Percentiles rank a stretch among this genome's conserved stretches.
Conservation (phyloP, 768 basidiomycete species). For the Cyathus striatus region DNA sequence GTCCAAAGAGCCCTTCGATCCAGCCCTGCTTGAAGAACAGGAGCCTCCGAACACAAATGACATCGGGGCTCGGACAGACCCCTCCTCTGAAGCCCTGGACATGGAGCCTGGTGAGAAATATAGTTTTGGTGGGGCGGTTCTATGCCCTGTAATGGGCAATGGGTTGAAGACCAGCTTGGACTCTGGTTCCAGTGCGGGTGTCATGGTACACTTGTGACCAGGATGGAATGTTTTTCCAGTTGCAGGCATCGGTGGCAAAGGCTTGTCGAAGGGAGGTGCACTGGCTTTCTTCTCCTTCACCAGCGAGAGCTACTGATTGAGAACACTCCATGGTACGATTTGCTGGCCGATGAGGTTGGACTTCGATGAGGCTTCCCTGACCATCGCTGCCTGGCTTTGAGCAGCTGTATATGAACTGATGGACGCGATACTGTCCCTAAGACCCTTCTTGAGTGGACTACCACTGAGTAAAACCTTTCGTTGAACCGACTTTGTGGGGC, state of each 20-base stretch:
- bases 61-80: slow-evolving; percentile 29
- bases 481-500: slow-evolving; percentile 28
- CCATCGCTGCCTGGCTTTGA: slow-evolving; percentile 16
- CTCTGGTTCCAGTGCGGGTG: slow-evolving; percentile 55
- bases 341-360: slow-evolving; percentile 39
- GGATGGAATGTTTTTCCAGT: slow-evolving; percentile 21
- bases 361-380: slow-evolving; percentile 3
- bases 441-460: slow-evolving; percentile 32
- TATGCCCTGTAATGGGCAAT: slow-evolving; percentile 41
- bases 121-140: slow-evolving; percentile 10
- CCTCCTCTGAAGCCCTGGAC: slow-evolving; percentile 16
- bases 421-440: slow-evolving; percentile 32
- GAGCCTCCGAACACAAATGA: slow-evolving; percentile 31
- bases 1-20: slow-evolving; percentile 6
- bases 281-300: too few species aligned
- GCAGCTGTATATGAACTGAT: slow-evolving; percentile 22
- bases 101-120: slow-evolving; percentile 16
- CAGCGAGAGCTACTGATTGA: slow-evolving; percentile 24
- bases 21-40: slow-evolving; percentile 18
- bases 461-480: slow-evolving; percentile 16
- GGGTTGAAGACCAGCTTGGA: slow-evolving; percentile 56
- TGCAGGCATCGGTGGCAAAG: slow-evolving; percentile 6
- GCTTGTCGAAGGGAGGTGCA: slow-evolving; percentile 9
- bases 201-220: slow-evolving; percentile 49
- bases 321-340: slow-evolving; percentile 59